Base-by-base conservation (phyloP, 345 rosid genomes). In the Eucalyptus urophylla region DNA sequence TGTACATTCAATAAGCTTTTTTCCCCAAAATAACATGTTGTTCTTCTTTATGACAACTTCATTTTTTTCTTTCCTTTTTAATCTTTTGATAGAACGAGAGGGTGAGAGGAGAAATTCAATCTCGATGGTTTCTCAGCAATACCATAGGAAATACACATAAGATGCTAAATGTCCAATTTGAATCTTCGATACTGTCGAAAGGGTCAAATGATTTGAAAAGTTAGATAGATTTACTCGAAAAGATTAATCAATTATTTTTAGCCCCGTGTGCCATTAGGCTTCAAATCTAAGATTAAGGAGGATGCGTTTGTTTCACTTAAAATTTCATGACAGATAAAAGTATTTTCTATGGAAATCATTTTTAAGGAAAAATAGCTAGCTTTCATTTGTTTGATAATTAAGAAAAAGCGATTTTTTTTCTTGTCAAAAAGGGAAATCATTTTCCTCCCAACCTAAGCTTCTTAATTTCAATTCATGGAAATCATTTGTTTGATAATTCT, bases 111-210 rank as follows among this genome's bases (percentile, higher is more conserved):
- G 29, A 56, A 22, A 22, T 24, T 24, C 29, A 56, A 53, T 21
- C 5, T 53, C 11, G 2, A 53, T 12, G 67, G 67, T 27, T 13
- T 60, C 67, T 12, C 15, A 2, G 5, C 27, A 21, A 53, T 21
- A 21, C 58, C 3, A 8, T 53, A 53, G 25, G 11, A 53, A 53
- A 53, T 19, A 21, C 58, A 53, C 1, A 53, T 53, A 53, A 21
- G 25, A 8, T 19, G 58, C 11, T 53, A 21, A 53, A 21, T 53
- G 25, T 53, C 25, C 62, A 24, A 56, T 56, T 22, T 3, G 1
- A 22, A 10, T 56, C 0, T 56, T 56, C 0, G 0, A 56, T 56
- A 22, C 3, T 2, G 0, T 56, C 3, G 0, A 56, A 56, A 24
- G 0, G 0, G 29, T 11, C 11, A 53, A 53, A 4, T 21, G 11